Conservation (phyloP, 148 eudicot genomes). For the Cornus kousa region DNA sequence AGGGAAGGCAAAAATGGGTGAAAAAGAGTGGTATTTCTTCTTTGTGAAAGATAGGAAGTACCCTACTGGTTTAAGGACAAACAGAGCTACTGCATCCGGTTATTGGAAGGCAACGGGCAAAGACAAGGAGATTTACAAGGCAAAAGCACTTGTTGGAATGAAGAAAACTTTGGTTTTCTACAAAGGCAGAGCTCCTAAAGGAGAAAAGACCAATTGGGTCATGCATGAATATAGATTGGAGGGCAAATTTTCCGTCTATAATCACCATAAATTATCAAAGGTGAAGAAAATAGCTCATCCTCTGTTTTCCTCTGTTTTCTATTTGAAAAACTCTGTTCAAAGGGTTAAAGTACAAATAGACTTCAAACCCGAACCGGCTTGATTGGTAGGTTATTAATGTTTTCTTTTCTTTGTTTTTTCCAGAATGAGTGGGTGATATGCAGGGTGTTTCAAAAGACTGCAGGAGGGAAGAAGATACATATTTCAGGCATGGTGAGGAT, state of each 20-base stretch:
- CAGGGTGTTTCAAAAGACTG: slow-evolving; percentile 63
- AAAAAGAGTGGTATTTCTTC: slow-evolving; percentile 90
- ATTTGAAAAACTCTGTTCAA: background rate
- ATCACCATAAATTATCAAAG: slow-evolving; percentile 40
- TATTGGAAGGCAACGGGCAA: slow-evolving; percentile 97
- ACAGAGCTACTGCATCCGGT: slow-evolving; percentile 79
- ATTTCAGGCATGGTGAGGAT: slow-evolving; percentile 27
- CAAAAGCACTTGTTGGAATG: slow-evolving; percentile 74
- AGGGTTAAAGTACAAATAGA: background rate
- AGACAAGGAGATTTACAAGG: slow-evolving; percentile 71
- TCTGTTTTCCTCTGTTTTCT: slow-evolving; percentile 7
- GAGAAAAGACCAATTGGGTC: slow-evolving; percentile 81
- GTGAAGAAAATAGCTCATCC: slow-evolving; percentile 22
- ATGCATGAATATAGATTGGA: slow-evolving; percentile 91
- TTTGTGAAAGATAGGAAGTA: slow-evolving; percentile 74
- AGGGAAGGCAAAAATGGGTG: slow-evolving; percentile 85
- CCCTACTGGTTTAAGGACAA: slow-evolving; percentile 79
- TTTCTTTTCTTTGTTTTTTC: slow-evolving; percentile 1
- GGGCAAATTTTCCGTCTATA: slow-evolving; percentile 40
- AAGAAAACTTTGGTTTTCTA: slow-evolving; percentile 92
- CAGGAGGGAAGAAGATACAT: slow-evolving; percentile 44
- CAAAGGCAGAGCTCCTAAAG: slow-evolving; percentile 82
- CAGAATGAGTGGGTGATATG: slow-evolving; percentile 90
- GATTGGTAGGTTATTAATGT: background rate
- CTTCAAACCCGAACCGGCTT: too few species aligned